Conservation (phyloP, 1,284 basidiomycete genomes). For the Athelia sp. region DNA sequence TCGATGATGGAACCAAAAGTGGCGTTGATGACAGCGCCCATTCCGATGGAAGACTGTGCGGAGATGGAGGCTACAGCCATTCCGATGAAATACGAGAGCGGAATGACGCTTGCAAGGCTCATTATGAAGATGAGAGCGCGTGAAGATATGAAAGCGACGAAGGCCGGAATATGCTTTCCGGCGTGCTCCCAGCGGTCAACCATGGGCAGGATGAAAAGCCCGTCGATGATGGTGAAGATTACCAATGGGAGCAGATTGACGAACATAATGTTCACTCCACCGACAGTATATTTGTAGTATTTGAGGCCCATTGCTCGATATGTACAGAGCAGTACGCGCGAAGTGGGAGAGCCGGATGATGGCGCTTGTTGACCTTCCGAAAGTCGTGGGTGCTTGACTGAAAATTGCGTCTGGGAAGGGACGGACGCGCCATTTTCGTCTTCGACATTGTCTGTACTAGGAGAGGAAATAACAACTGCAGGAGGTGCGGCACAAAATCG, state of each 20-base stretch:
- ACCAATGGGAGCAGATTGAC: constrained; percentile 94
- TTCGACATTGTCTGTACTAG: constrained; percentile 19
- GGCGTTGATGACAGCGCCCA: constrained; percentile 99
- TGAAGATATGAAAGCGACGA: constrained; percentile 71
- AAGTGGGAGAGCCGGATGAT: constrained; percentile 65
- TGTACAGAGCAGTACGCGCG: constrained; percentile 91
- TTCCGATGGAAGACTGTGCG: constrained; percentile 96
- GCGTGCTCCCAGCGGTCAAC: constrained; percentile 54
- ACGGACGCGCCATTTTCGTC: constrained; percentile 18
- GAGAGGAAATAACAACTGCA: constrained; percentile 44
- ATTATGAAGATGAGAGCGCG: constrained; percentile 83
- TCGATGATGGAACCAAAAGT: constrained; percentile 99
- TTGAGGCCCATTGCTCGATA: constrained; percentile 89
- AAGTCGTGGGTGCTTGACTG: constrained; percentile 54
- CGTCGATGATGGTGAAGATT: constrained; percentile 95
- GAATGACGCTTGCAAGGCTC: constrained; percentile 89
- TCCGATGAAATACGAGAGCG: constrained; percentile 97
- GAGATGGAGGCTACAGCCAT: constrained; percentile 99
- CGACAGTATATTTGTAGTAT: constrained; percentile 99
- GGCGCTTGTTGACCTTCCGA: constrained; percentile 71
- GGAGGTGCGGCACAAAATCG: constrained; percentile 87
- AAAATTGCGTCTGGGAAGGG: constrained; percentile 36
- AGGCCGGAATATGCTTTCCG: constrained; percentile 53
- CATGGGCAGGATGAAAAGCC: constrained; percentile 75
- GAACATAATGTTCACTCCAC: constrained; percentile 98